Conservation (phyloP, 352 stramenopile genomes). For the Phytophthora meadii region DNA sequence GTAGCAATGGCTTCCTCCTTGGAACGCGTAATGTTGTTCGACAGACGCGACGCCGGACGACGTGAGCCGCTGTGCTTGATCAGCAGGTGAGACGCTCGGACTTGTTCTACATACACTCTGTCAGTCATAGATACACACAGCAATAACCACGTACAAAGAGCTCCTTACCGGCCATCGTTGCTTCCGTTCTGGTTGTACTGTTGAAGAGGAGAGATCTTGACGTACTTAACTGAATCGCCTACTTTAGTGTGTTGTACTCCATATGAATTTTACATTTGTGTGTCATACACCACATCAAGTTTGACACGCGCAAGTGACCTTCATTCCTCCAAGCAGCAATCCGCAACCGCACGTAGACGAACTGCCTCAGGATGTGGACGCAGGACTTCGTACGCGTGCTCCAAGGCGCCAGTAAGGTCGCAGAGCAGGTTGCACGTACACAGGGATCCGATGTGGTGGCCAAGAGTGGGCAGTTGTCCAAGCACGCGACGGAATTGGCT, state of each 20-base stretch:
- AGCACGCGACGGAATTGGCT: constrained; percentile 55
- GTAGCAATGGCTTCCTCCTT: constrained; percentile 91
- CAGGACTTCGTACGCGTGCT: constrained; percentile 75
- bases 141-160: background rate
- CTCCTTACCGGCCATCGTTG: constrained; percentile 37
- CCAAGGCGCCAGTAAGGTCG: constrained; percentile 72
- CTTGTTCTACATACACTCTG: constrained; percentile 55
- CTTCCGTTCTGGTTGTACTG: constrained; percentile 11
- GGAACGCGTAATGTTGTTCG: constrained; percentile 90
- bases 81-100: constrained; percentile 91
- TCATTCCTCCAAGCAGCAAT: constrained; percentile 21
- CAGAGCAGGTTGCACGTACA: constrained; percentile 52
- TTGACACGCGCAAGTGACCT: constrained; percentile 1
- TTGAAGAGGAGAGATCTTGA: constrained; percentile 1
- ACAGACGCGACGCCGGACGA: constrained; percentile 84
- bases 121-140: constrained; percentile 11
- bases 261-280: background rate
- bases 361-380: constrained; percentile 60
- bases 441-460: constrained; percentile 40
- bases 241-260: constrained; percentile 11
- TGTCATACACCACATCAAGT: constrained; percentile 4
- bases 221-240: constrained; percentile 6
- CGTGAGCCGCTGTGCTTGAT: constrained; percentile 95
- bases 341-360: constrained; percentile 13
- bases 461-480: constrained; percentile 43